These are phyloP conservation scores for Tuber umbilicatum DNA, from an alignment of 495 filamentous ascomycete species.

Conservation along the genomic window DNA sequence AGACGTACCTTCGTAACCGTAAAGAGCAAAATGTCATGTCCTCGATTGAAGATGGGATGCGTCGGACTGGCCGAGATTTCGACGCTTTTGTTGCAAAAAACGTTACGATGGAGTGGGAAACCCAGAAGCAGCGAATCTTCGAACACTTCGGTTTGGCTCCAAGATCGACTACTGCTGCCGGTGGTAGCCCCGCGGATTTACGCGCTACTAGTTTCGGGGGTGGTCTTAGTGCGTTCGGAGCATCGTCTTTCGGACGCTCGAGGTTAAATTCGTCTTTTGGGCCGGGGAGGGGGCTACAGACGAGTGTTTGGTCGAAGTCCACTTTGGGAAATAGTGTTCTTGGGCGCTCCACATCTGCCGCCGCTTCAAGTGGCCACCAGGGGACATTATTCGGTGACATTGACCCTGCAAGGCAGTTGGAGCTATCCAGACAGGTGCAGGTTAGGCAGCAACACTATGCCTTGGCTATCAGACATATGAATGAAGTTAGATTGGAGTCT, in stretches of 20 bases:
- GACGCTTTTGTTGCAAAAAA: slow-evolving; percentile 89
- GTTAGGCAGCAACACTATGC: slow-evolving; percentile 36
- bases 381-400: slow-evolving; percentile 38
- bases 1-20: slow-evolving; percentile 71
- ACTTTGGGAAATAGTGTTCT: slow-evolving; percentile 35
- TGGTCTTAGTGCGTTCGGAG: slow-evolving; percentile 50
- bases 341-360: slow-evolving; percentile 18
- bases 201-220: slow-evolving; percentile 40
- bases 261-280: slow-evolving; percentile 30
- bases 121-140: slow-evolving; percentile 83
- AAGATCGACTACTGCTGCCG: slow-evolving; percentile 46
- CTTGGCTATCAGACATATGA: slow-evolving; percentile 33
- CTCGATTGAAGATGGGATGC: slow-evolving; percentile 81
- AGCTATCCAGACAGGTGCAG: slow-evolving; percentile 36
- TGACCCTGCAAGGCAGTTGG: slow-evolving; percentile 35
- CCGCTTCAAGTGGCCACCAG: slow-evolving; percentile 9
- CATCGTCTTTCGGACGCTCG: slow-evolving; percentile 43
- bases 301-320: slow-evolving; percentile 40
- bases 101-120: slow-evolving; percentile 90
- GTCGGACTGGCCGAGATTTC: slow-evolving; percentile 80
- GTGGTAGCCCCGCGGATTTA: slow-evolving; percentile 45
- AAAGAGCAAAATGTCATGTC: slow-evolving; percentile 85
- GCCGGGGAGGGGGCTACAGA: slow-evolving; percentile 21
- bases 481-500: slow-evolving; percentile 33
- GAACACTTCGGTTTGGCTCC: slow-evolving; percentile 87